A percentile compares a stretch with the other conserved stretches of the same genome.
Evolutionary conservation across 2,329 filamentous ascomycete species (phyloP).

Genomic region (Colletotrichum abscissum): DNA sequence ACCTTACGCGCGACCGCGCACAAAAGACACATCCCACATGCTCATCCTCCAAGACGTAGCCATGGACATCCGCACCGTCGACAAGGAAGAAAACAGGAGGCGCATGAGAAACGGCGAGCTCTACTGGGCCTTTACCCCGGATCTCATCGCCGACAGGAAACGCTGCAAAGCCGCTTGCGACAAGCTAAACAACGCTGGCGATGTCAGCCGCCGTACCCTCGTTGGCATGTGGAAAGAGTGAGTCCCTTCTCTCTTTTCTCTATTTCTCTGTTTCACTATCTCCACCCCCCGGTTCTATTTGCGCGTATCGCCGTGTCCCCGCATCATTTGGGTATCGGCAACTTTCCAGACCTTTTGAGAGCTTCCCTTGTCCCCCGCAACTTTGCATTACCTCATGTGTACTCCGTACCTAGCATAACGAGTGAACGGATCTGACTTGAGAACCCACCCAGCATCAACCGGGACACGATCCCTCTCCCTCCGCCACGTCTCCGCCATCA

Average conservation of each 20-base stretch:
- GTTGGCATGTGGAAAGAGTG: slow-evolving; percentile 80
- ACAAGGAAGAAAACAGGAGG: slow-evolving; percentile 59
- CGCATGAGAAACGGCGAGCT: slow-evolving; percentile 76
- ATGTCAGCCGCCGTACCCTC: slow-evolving; percentile 69
- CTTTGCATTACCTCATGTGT: neutral
- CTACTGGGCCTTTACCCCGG: slow-evolving; percentile 79
- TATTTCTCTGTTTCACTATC: neutral
- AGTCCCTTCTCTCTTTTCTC: slow-evolving; percentile 44
- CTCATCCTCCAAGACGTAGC: slow-evolving; percentile 2
- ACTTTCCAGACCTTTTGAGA: neutral
- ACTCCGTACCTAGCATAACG: neutral
- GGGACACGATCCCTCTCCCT: slow-evolving; percentile 73
- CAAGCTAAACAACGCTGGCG: slow-evolving; percentile 72
- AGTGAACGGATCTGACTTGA: slow-evolving; percentile 7
- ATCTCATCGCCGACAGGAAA: slow-evolving; percentile 71
- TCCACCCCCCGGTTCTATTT: neutral
- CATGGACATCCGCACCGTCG: slow-evolving; percentile 42
- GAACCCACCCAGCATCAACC: slow-evolving; percentile 62
- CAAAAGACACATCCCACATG: neutral
- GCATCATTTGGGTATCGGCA: neutral
- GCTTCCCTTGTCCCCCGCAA: neutral
- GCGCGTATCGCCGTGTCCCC: neutral
- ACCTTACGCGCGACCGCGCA: neutral
- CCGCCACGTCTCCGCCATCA: slow-evolving; percentile 64
- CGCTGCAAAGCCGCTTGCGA: slow-evolving; percentile 71